Base-by-base conservation (phyloP, 148 eudicot genomes). In the Amaranthus palmeri region DNA sequence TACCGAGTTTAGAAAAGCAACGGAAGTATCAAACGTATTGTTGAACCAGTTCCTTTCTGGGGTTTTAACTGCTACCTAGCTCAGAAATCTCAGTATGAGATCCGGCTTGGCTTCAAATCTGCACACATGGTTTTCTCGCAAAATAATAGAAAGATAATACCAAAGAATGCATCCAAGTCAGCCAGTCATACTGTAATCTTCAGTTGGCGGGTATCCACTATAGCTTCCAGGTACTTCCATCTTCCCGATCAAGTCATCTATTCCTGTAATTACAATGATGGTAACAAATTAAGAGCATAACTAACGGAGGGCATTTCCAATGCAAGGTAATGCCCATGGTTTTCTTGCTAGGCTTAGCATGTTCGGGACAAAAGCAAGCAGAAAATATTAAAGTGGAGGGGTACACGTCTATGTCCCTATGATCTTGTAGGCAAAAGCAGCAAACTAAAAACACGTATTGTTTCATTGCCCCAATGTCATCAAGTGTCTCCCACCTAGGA, bases 221-320 rank as follows among this genome's bases (percentile, higher is more conserved):
- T 85, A 89, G 75, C 71, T 84, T 18, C 84, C 86, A 0, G 89
- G 84, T 5, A 79, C 77, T 81, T 89, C 91, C 84, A 89, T 85
- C 80, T 89, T 87, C 41, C 84, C 86, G 8, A 85, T 83, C 71
- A 87, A 76, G 62, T 87, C 86, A 74, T 89, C 95, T 18, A 89
- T 77, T 78, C 95, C 91, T 89, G 85, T 80, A 82, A 67, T 66
- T 45, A 57, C 54, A 51, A 55, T 42, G 13, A 71, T 9, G 12
- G 18, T 3, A 48, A 15, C 4, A 10, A 48, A 50, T 67, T 17
- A 71, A 64, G 10, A 14, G 17, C 46, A 71, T 12, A 12, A 49
- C 9, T 61, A 36, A 50, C 10, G 5, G 44, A 36, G 15, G 15
- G 41, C 40, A 72, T 4, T 47, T 70, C 64, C 17, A 64, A 53